Conservation (phyloP, 768 basidiomycete species). For the Gyrodon lividus region DNA sequence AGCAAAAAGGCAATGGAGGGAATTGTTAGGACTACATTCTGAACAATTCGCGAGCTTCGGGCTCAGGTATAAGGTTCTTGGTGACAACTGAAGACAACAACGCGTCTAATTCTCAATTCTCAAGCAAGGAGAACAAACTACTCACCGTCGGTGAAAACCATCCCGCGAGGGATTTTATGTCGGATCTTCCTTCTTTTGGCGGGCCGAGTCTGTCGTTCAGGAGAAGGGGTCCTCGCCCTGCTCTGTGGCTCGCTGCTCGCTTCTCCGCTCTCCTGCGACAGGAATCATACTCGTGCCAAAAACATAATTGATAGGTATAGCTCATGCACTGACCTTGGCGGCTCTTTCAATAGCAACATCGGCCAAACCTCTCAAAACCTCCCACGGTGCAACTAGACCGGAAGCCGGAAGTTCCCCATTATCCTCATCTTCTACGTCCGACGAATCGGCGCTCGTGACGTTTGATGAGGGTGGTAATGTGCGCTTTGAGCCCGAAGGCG, state of each 20-base stretch:
- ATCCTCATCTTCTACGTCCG: constrained; percentile 83
- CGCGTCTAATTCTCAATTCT: neutral
- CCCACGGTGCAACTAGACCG: constrained; percentile 85
- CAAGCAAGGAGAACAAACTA: neutral
- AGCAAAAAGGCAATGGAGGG: constrained; percentile 11
- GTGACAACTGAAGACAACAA: constrained; percentile 61
- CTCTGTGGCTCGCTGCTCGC: constrained; percentile 69
- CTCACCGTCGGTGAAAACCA: constrained; percentile 78
- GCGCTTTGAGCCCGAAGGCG: constrained; percentile 51
- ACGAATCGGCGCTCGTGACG: constrained; percentile 76
- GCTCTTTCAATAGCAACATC: constrained; percentile 80
- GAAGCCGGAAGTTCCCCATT: constrained; percentile 76
- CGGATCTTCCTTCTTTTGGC: constrained; percentile 70
- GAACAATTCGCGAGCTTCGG: constrained; percentile 84
- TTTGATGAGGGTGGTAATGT: constrained; percentile 61
- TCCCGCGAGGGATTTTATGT: constrained; percentile 54
- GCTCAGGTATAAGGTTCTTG: constrained; percentile 76
- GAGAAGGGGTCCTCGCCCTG: constrained; percentile 70
- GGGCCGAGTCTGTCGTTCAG: constrained; percentile 67
- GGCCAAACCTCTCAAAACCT: constrained; percentile 76
- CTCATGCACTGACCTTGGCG: constrained; percentile 54
- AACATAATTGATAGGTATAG: neutral
- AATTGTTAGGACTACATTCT: constrained; percentile 52
- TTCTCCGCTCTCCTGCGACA: constrained; percentile 69
- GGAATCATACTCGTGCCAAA: constrained; percentile 11